Percentiles rank a stretch among this genome's conserved stretches.
phyloP scores from a whole-genome alignment of 2,329 filamentous ascomycete species.

The Phialemoniopsis sp. region DNA sequence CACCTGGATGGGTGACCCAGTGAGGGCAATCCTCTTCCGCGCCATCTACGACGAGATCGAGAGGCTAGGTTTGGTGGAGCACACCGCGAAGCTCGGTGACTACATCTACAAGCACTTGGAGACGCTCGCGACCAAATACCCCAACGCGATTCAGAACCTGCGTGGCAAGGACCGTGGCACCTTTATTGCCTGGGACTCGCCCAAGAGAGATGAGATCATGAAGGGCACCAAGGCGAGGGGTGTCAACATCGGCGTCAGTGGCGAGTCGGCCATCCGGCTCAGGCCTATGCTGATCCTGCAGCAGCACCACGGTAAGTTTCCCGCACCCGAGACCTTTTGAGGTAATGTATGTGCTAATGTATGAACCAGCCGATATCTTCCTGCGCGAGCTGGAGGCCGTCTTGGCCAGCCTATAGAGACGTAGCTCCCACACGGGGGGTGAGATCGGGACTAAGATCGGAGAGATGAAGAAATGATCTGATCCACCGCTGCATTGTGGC shows the following conservation, averaged over 20 bases:
- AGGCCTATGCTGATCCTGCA: constrained; percentile 89
- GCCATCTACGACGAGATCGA: constrained; percentile 77
- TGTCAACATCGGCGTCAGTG: constrained; percentile 81
- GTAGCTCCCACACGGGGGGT: no score
- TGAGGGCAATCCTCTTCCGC: constrained; percentile 76
- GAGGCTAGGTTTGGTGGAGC: constrained; percentile 66
- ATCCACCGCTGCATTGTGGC: no score
- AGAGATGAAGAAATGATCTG: no score
- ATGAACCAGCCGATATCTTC: no score
- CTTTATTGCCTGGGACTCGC: constrained; percentile 85
- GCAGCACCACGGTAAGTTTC: constrained; percentile 61
- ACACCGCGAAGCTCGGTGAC: constrained; percentile 71
- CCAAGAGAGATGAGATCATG: constrained; percentile 72
- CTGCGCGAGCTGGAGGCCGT: no score
- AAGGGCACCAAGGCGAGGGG: constrained; percentile 72
- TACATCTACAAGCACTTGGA: constrained; percentile 71
- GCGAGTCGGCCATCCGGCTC: constrained; percentile 67
- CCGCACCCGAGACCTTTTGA: background rate
- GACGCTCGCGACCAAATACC: constrained; percentile 63
- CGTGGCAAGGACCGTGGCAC: constrained; percentile 83
- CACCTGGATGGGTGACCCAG: constrained; percentile 93
- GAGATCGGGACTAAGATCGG: no score
- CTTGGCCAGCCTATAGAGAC: no score
- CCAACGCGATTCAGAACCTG: constrained; percentile 73
- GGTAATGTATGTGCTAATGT: no score